These are phyloP conservation scores for Wickerhamomyces bisporus DNA, from an alignment of 805 yeast genomes.

Conservation along the genomic window DNA sequence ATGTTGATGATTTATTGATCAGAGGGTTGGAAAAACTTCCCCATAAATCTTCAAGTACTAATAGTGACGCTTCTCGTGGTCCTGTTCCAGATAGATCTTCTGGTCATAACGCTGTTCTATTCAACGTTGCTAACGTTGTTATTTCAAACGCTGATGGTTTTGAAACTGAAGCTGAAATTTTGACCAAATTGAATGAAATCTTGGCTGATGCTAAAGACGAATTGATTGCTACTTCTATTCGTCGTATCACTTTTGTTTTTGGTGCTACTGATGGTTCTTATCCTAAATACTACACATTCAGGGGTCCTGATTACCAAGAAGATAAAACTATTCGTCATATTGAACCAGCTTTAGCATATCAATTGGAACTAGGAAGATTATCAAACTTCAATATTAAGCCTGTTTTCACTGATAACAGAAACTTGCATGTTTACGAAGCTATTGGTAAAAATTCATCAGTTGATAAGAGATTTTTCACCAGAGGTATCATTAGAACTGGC, in stretches of 20 bases:
- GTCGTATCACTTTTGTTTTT: constrained; percentile 90
- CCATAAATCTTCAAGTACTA: constrained; percentile 34
- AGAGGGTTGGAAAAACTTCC: constrained; percentile 74
- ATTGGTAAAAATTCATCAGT: constrained; percentile 88
- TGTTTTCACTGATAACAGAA: constrained; percentile 92
- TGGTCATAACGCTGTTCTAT: constrained; percentile 36
- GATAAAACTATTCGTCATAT: constrained; percentile 95
- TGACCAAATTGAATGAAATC: constrained; percentile 57
- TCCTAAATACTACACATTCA: constrained; percentile 94
- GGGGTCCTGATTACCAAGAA: constrained; percentile 79
- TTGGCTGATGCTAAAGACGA: constrained; percentile 67
- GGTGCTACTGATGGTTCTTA: constrained; percentile 81
- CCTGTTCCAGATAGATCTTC: constrained; percentile 47
- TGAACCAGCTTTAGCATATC: constrained; percentile 98
- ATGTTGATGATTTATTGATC: constrained; percentile 74
- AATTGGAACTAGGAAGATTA: constrained; percentile 88
- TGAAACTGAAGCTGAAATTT: constrained; percentile 61
- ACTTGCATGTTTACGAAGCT: constrained; percentile 96
- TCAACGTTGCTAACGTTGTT: constrained; percentile 80
- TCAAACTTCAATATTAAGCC: constrained; percentile 95
- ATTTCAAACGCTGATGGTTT: constrained; percentile 72
- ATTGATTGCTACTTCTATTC: constrained; percentile 63
- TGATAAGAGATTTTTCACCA: constrained; percentile 92
- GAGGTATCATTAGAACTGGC: constrained; percentile 97
- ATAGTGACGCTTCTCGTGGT: constrained; percentile 30